These are phyloP conservation scores for Eustoma russellianum DNA, from an alignment of 257 asterid genomes.

Conservation along the genomic window DNA sequence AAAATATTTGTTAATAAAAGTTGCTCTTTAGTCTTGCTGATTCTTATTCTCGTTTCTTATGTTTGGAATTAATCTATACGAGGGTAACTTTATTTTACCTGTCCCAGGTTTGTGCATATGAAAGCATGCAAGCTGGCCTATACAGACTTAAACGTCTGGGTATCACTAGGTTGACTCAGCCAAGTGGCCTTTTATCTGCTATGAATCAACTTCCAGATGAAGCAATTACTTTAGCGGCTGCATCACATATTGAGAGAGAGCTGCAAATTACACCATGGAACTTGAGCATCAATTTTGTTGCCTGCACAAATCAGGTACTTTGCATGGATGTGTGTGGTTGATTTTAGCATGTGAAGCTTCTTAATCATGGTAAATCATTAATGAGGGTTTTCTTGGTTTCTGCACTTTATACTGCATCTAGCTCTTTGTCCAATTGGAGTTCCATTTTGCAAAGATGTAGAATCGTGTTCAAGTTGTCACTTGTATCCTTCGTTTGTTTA, in stretches of 20 bases:
- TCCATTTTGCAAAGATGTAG: no score
- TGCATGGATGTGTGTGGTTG: not conserved
- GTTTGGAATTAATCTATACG: not conserved
- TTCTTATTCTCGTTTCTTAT: not conserved
- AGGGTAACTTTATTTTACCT: conserved; percentile 1
- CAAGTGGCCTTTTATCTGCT: conserved; percentile 87
- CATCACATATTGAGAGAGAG: conserved; percentile 98
- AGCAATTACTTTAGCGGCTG: conserved; percentile 97
- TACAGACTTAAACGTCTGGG: conserved; percentile 91
- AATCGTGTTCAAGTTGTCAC: no score
- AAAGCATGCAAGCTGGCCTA: conserved; percentile 97
- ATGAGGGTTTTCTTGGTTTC: no score
- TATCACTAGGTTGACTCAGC: conserved; percentile 66
- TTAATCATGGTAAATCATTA: no score
- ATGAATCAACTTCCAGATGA: conserved; percentile 99
- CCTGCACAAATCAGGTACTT: conserved; percentile 84
- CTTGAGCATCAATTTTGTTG: conserved; percentile 86
- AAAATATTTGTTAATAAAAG: not conserved
- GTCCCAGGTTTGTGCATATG: conserved; percentile 85
- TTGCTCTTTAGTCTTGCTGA: not conserved
- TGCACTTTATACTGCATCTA: no score
- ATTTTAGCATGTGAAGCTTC: no score
- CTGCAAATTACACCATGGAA: conserved; percentile 99
- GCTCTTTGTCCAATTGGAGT: no score
- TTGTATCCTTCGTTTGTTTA: no score